Percentiles rank a stretch among this genome's conserved stretches.
Evolutionary conservation across 2,329 filamentous ascomycete genomes (phyloP).

Genomic region (Aspergillus arachidicola): DNA sequence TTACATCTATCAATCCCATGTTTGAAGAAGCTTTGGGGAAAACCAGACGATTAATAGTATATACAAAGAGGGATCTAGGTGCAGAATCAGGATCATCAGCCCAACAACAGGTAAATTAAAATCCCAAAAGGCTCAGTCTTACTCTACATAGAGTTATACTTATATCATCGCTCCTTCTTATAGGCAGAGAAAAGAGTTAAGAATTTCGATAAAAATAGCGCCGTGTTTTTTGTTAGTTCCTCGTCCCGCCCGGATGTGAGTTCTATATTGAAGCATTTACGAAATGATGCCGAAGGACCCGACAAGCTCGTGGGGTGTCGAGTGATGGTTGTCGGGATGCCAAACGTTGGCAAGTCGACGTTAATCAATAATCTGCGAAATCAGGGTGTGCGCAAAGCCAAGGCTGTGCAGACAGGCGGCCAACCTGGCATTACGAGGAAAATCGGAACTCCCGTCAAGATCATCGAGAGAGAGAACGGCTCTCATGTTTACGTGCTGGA

Average conservation of each 20-base stretch:
- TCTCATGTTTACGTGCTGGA: conserved; percentile 81
- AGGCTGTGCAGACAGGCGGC: conserved; percentile 79
- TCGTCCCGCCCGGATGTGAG: conserved; percentile 33
- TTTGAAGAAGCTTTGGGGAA: conserved; percentile 78
- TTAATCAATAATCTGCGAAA: conserved; percentile 84
- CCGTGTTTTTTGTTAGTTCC: conserved; percentile 41
- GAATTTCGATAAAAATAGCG: conserved; percentile 35
- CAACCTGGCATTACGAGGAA: conserved; percentile 90
- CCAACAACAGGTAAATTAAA: conserved; percentile 42
- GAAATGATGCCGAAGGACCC: conserved; percentile 31
- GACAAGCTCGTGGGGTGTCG: conserved; percentile 74
- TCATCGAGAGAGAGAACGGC: conserved; percentile 61
- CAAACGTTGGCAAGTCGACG: conserved; percentile 94
- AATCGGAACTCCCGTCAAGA: conserved; percentile 79
- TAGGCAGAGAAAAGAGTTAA: conserved; percentile 38
- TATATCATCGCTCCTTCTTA: neutral
- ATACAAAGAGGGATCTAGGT: conserved; percentile 85
- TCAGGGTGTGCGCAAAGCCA: conserved; percentile 64
- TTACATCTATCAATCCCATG: conserved; percentile 86
- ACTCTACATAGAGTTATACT: neutral
- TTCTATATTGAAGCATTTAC: conserved; percentile 37
- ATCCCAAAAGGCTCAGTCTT: neutral
- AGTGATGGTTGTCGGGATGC: conserved; percentile 92
- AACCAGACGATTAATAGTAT: conserved; percentile 77
- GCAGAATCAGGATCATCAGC: conserved; percentile 44